These are phyloP conservation scores for Pseudogymnoascus sp. DNA, from an alignment of 2,329 filamentous ascomycete genomes.

Conservation along the genomic window DNA sequence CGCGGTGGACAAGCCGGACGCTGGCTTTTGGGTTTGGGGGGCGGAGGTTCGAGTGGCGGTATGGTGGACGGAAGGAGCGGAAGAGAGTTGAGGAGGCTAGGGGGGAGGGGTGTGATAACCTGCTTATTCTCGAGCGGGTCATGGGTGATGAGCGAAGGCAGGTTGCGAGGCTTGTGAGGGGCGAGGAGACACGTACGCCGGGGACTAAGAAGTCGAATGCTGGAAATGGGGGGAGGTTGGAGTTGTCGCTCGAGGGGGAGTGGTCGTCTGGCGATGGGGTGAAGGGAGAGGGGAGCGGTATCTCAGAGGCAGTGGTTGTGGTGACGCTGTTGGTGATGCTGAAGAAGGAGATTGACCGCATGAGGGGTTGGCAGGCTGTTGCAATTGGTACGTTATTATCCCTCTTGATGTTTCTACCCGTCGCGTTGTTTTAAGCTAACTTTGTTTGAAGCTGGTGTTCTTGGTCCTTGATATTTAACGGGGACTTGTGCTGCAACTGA, in stretches of 20 bases:
- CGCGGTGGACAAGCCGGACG: slow-evolving; percentile 37
- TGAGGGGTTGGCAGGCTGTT: slow-evolving; percentile 43
- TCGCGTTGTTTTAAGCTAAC: not conserved
- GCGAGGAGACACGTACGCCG: slow-evolving; percentile 31
- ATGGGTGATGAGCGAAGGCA: slow-evolving; percentile 15
- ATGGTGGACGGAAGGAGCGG: slow-evolving; percentile 40
- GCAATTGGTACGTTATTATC: slow-evolving; percentile 28
- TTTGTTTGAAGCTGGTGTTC: not conserved
- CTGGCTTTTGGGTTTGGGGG: slow-evolving; percentile 37
- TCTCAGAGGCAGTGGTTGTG: slow-evolving; percentile 46
- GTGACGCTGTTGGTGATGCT: slow-evolving; percentile 53
- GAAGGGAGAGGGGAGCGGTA: slow-evolving; percentile 27
- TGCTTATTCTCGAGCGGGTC: slow-evolving; percentile 45
- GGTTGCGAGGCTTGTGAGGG: slow-evolving; percentile 39
- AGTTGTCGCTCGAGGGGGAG: slow-evolving; percentile 33
- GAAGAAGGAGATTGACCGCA: slow-evolving; percentile 54
- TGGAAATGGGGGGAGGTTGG: slow-evolving; percentile 44
- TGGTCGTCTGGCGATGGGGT: slow-evolving; percentile 30
- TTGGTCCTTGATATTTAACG: not conserved
- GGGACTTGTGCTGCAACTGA: not conserved
- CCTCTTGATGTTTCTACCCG: not conserved
- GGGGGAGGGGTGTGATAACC: slow-evolving; percentile 38
- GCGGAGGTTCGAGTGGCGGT: slow-evolving; percentile 49
- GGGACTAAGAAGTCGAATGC: slow-evolving; percentile 29
- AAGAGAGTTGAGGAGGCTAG: slow-evolving; percentile 32